These are phyloP conservation scores for Hapsidospora chrysogenum DNA, from an alignment of 495 filamentous ascomycete genomes.

Conservation along the genomic window DNA sequence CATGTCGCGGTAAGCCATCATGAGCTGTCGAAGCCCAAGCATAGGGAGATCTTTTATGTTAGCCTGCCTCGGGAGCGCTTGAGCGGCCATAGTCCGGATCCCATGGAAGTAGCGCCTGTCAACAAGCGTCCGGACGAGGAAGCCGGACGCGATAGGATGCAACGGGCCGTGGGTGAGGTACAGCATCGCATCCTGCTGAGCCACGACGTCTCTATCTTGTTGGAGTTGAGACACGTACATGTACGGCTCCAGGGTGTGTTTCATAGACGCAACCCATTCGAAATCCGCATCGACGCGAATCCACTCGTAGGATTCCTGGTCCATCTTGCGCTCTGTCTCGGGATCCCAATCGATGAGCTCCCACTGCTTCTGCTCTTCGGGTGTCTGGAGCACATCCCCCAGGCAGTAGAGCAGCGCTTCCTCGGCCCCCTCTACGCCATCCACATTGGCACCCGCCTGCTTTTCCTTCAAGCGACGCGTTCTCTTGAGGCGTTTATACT, in stretches of 20 bases:
- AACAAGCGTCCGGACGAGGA: constrained; percentile 76
- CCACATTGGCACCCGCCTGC: constrained; percentile 30
- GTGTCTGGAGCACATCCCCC: constrained; percentile 72
- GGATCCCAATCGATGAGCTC: constrained; percentile 71
- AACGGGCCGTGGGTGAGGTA: constrained; percentile 22
- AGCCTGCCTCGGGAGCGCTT: constrained; percentile 58
- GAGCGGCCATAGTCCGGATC: constrained; percentile 67
- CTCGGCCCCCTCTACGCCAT: constrained; percentile 59
- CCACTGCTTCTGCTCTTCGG: constrained; percentile 74
- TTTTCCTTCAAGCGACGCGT: constrained; percentile 78
- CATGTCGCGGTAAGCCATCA: constrained; percentile 67
- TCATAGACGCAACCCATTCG: constrained; percentile 79
- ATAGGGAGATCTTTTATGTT: constrained; percentile 44
- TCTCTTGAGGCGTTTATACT: constrained; percentile 94
- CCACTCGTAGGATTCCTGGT: constrained; percentile 95
- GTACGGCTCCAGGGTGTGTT: constrained; percentile 67
- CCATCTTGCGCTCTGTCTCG: constrained; percentile 78
- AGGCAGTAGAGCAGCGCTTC: constrained; percentile 83
- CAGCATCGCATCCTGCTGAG: constrained; percentile 62
- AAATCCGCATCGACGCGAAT: constrained; percentile 96
- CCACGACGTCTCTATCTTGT: constrained; percentile 91
- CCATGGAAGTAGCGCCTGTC: constrained; percentile 87
- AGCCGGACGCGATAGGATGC: constrained; percentile 65
- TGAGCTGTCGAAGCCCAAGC: constrained; percentile 71
- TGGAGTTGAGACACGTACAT: constrained; percentile 97